Evolutionary conservation across 2,329 filamentous ascomycete genomes (phyloP).

Genomic region (Talaromyces pinophilus): DNA sequence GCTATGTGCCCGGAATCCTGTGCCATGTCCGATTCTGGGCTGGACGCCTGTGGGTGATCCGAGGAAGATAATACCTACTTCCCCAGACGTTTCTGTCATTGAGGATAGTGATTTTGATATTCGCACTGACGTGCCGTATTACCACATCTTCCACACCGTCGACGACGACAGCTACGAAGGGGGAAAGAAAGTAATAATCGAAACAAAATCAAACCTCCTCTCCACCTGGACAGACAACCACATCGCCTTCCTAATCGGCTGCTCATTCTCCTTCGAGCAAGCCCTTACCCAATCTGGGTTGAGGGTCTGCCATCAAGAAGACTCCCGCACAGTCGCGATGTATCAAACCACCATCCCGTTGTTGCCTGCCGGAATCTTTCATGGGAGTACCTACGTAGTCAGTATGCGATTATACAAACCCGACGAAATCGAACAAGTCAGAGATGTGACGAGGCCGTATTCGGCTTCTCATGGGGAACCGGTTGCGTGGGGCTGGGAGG

Average conservation of each 20-base stretch:
- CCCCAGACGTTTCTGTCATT: background rate
- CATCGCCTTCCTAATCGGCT: conserved; percentile 64
- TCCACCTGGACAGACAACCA: conserved; percentile 60
- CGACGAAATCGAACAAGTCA: conserved; percentile 54
- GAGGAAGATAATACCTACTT: conserved; percentile 1
- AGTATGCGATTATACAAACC: conserved; percentile 63
- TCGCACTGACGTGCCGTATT: conserved; percentile 59
- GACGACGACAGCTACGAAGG: background rate
- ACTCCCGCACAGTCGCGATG: conserved; percentile 60
- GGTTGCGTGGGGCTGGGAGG: conserved; percentile 66
- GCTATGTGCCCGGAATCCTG: conserved; percentile 63
- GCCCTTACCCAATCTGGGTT: conserved; percentile 56
- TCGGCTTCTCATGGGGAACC: conserved; percentile 64
- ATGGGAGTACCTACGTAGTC: conserved; percentile 57
- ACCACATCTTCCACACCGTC: conserved; percentile 54
- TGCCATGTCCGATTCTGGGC: conserved; percentile 62
- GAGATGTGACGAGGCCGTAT: conserved; percentile 58
- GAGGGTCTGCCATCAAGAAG: conserved; percentile 52
- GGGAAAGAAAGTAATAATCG: conserved; percentile 35
- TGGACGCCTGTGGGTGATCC: conserved; percentile 42
- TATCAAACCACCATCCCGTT: conserved; percentile 61
- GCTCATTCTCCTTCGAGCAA: conserved; percentile 64
- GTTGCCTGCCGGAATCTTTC: conserved; percentile 61
- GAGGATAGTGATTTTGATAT: conserved; percentile 52
- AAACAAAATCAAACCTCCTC: conserved; percentile 46